phyloP scores from a whole-genome alignment of 192 early-diverging fungal species.

The Coemansia sp. region DNA sequence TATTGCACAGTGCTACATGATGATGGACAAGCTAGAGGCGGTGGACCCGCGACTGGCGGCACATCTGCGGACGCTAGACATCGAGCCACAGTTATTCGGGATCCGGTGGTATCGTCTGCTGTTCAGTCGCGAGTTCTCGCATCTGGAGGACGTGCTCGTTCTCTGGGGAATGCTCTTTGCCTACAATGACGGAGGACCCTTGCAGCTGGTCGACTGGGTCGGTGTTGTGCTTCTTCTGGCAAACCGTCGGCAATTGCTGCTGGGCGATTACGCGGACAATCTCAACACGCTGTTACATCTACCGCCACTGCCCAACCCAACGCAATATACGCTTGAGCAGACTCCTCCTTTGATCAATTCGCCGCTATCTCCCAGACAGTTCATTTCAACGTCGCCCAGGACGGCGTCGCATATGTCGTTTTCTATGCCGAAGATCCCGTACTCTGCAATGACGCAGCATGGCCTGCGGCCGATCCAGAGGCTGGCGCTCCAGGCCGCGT shows the following conservation, averaged over 20 bases:
- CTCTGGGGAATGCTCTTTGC: constrained; percentile 94
- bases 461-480: constrained; percentile 32
- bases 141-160: constrained; percentile 62
- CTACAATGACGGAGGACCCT: constrained; percentile 62
- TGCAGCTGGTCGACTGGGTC: constrained; percentile 82
- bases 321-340: constrained; percentile 27
- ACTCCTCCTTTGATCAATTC: constrained; percentile 34
- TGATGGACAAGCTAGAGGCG: constrained; percentile 66
- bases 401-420: constrained; percentile 1
- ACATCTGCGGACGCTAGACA: constrained; percentile 71
- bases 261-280: constrained; percentile 65
- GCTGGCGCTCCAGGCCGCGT: constrained; percentile 66
- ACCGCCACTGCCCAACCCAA: constrained; percentile 55
- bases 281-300: constrained; percentile 65
- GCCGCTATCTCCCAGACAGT: constrained; percentile 18
- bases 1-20: constrained; percentile 70
- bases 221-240: constrained; percentile 72
- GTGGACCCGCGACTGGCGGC: constrained; percentile 72
- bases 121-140: constrained; percentile 84
- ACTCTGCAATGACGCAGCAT: constrained; percentile 10
- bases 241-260: constrained; percentile 60
- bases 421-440: constrained; percentile 12
- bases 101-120: constrained; percentile 91
- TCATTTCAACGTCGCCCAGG: background rate
- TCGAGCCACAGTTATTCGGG: constrained; percentile 95